A percentile compares a stretch with the other conserved stretches of the same genome.
phyloP scores from a whole-genome alignment of 2,329 filamentous ascomycete genomes.

The Aphanocladium album region DNA sequence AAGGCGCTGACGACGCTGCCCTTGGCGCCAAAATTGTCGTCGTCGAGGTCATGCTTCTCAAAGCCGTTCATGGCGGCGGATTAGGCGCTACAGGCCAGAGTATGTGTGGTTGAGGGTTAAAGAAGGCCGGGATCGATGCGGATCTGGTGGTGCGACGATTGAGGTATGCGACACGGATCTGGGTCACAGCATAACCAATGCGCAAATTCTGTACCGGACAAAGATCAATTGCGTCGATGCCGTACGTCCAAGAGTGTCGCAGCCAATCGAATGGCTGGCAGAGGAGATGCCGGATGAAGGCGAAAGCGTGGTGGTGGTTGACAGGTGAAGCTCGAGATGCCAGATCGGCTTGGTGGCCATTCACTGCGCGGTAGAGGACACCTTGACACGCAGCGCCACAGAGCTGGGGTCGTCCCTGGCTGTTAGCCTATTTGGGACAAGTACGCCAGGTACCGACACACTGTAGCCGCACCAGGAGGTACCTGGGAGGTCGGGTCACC shows the following conservation, averaged over 20 bases:
- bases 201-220: background rate
- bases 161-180: background rate
- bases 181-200: slow-evolving; percentile 2
- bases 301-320: background rate
- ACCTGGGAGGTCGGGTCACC: background rate
- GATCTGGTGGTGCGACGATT: background rate
- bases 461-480: too few species aligned
- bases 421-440: background rate
- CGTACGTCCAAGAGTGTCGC: background rate
- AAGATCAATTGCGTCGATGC: background rate
- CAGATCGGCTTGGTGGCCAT: background rate
- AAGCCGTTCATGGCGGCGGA: slow-evolving; percentile 67
- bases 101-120: background rate
- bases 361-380: background rate
- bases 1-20: slow-evolving; percentile 75
- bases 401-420: background rate
- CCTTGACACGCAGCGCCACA: background rate
- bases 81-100: slow-evolving; percentile 4
- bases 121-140: background rate
- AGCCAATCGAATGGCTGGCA: background rate
- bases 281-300: background rate
- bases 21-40: slow-evolving; percentile 75
- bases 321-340: background rate
- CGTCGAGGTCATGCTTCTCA: slow-evolving; percentile 60
- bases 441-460: background rate